These are phyloP conservation scores for Coniochaeta sp. DNA, from an alignment of 2,329 filamentous ascomycete species.

Conservation along the genomic window DNA sequence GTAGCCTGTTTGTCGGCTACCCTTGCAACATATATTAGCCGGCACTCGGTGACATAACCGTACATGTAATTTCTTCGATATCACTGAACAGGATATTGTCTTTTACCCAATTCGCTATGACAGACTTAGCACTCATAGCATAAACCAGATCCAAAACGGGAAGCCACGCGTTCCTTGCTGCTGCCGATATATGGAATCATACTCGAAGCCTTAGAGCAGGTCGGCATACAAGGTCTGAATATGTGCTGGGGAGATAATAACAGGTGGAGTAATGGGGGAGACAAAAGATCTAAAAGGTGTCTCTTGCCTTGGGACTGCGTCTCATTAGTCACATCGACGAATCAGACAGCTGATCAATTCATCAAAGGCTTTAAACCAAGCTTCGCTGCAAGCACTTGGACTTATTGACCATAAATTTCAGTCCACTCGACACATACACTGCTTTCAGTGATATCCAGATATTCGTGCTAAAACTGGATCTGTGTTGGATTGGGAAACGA, in stretches of 20 bases:
- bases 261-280: neutral
- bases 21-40: neutral
- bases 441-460: neutral
- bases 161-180: neutral
- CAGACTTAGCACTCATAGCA: neutral
- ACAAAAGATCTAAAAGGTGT: neutral
- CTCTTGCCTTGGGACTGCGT: neutral
- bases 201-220: neutral
- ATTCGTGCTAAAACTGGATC: too few species aligned
- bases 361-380: neutral
- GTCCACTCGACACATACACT: neutral
- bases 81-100: neutral
- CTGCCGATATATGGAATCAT: neutral
- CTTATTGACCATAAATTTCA: neutral
- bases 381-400: neutral
- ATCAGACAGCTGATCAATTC: neutral
- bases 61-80: neutral
- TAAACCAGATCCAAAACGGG: neutral
- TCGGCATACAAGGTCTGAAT: neutral
- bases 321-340: neutral
- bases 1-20: neutral
- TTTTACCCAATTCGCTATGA: neutral
- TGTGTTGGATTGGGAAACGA: too few species aligned
- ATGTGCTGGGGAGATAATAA: neutral
- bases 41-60: neutral